Evolutionary conservation across 2,329 filamentous ascomycete genomes (phyloP).

Genomic region (Alternaria conjuncta): DNA sequence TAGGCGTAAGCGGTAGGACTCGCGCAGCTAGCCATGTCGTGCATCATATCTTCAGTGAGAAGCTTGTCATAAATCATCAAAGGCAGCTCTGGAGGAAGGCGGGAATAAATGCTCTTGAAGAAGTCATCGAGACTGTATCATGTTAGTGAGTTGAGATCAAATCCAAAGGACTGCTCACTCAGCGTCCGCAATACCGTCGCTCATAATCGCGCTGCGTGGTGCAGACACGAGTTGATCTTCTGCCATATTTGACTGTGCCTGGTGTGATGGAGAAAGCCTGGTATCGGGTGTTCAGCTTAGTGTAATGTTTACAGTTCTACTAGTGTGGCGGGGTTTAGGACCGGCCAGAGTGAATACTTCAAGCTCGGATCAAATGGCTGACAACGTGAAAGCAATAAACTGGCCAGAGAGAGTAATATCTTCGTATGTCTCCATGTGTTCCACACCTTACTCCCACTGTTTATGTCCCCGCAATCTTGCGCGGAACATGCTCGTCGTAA

Average conservation of each 20-base stretch:
- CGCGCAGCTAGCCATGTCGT: not conserved
- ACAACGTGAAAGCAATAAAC: not conserved
- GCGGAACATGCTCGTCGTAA: constrained; percentile 36
- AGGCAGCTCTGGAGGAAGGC: not conserved
- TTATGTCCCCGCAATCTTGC: constrained; percentile 23
- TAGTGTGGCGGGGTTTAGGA: not conserved
- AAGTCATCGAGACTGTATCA: not conserved
- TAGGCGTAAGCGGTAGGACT: not conserved
- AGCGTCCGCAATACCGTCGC: not conserved
- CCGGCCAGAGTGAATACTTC: not conserved
- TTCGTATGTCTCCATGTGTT: not conserved
- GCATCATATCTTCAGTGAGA: not conserved
- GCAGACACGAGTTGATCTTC: not conserved
- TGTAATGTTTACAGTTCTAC: not conserved
- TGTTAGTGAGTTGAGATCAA: not conserved
- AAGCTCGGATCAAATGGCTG: not conserved
- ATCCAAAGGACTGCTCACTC: not conserved
- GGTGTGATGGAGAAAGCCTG: not conserved
- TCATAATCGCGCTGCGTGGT: not conserved
- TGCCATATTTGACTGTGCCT: not conserved
- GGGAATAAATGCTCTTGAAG: not conserved
- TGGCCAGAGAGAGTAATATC: not conserved
- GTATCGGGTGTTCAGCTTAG: not conserved
- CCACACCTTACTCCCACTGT: not conserved
- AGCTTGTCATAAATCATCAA: not conserved